These are phyloP conservation scores for Gaeumannomyces sp. DNA, from an alignment of 2,329 filamentous ascomycete species.

Conservation along the genomic window DNA sequence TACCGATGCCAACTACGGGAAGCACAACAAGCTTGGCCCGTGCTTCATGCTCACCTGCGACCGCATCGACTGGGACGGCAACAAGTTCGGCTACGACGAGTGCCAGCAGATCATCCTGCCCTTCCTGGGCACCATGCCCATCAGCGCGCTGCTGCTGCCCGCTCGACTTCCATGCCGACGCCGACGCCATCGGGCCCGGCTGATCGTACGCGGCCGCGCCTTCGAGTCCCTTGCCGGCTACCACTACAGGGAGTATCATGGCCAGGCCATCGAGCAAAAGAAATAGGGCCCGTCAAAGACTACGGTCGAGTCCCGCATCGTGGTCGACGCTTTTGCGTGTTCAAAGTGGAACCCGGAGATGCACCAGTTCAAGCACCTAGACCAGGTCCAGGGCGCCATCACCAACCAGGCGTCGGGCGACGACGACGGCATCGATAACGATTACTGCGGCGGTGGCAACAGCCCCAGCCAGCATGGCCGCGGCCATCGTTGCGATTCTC, in stretches of 20 bases:
- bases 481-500: constrained; percentile 14
- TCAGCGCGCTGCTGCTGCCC: constrained; percentile 25
- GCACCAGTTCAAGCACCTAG: constrained; percentile 8
- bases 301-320: constrained; percentile 23
- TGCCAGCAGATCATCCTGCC: constrained; percentile 25
- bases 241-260: constrained; percentile 36
- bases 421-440: no score
- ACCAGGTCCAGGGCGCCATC: constrained; percentile 9
- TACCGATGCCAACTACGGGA: constrained; percentile 23
- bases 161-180: constrained; percentile 28
- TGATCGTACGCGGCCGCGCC: constrained; percentile 32
- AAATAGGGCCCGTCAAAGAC: constrained; percentile 11
- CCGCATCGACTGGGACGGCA: constrained; percentile 39
- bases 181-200: constrained; percentile 24
- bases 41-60: constrained; percentile 29
- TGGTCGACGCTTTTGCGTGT: constrained; percentile 24
- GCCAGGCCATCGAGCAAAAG: constrained; percentile 18
- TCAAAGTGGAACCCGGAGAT: constrained; percentile 18
- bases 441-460: constrained; percentile 9
- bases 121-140: constrained; percentile 33
- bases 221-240: constrained; percentile 36
- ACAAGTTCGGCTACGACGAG: constrained; percentile 31
- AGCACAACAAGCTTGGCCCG: constrained; percentile 24
- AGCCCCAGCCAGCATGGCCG: neutral
- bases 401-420: constrained; percentile 12